A percentile compares a stretch with the other conserved stretches of the same genome.
Conservation (phyloP, 2,329 filamentous ascomycete species). For the Clarireedia homoeocarpa region DNA sequence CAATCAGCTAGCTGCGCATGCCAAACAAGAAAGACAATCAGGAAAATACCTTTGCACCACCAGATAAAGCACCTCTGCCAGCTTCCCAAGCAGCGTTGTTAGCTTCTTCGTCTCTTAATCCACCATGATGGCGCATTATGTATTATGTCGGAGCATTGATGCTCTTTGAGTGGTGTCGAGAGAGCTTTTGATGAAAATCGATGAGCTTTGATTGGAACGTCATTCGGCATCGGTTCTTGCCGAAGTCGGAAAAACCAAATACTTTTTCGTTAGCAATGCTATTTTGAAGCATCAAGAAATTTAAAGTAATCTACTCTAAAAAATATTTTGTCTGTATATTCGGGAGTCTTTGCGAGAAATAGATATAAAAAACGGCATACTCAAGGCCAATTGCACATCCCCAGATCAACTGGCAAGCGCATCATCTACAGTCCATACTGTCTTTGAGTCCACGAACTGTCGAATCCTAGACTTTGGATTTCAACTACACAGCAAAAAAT, state of each 20-base stretch:
- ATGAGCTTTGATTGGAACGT: slow-evolving; percentile 5
- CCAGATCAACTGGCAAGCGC: too few species aligned
- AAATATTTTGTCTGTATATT: too few species aligned
- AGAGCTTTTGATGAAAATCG: background rate
- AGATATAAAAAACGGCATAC: too few species aligned
- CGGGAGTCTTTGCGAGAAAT: too few species aligned
- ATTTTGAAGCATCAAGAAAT: background rate
- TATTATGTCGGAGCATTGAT: slow-evolving; percentile 8
- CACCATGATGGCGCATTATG: slow-evolving; percentile 45
- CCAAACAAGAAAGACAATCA: background rate
- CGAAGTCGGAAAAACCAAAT: slow-evolving; percentile 6
- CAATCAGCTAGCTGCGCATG: background rate
- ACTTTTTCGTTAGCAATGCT: slow-evolving; percentile 1
- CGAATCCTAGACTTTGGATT: background rate
- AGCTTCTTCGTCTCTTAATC: slow-evolving; percentile 57
- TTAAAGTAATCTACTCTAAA: background rate
- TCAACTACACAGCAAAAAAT: background rate
- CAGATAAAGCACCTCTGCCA: slow-evolving; percentile 55
- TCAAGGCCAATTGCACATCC: too few species aligned
- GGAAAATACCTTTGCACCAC: slow-evolving; percentile 52
- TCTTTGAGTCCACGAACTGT: background rate
- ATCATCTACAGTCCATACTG: too few species aligned
- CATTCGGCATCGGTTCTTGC: slow-evolving; percentile 7
- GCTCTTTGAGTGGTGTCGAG: background rate
- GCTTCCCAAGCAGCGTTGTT: slow-evolving; percentile 66